Percentiles rank a stretch among this genome's conserved stretches.
Conservation (phyloP, 495 filamentous ascomycete genomes). For the Rhizodiscina lignyota region DNA sequence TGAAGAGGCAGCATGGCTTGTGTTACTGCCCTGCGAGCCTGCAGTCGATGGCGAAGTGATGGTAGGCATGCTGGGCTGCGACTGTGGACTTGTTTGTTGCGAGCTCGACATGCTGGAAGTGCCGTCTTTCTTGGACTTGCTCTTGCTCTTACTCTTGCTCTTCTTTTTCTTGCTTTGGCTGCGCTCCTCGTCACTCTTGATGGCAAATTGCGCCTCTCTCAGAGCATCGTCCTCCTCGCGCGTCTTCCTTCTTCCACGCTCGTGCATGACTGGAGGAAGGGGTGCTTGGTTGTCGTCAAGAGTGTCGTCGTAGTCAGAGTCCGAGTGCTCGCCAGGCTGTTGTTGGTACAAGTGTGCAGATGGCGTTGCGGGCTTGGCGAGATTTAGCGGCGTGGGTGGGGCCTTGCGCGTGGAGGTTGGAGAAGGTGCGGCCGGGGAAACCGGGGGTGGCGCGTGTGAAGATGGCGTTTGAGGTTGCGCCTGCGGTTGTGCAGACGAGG, state of each 20-base stretch:
- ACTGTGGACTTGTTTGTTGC: too few species aligned
- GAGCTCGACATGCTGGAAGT: too few species aligned
- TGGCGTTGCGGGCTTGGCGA: slow-evolving; percentile 26
- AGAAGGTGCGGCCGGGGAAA: slow-evolving; percentile 7
- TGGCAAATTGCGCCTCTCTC: slow-evolving; percentile 39
- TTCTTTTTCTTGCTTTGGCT: slow-evolving; percentile 46
- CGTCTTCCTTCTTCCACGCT: slow-evolving; percentile 69
- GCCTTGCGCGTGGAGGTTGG: too few species aligned
- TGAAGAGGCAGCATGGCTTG: too few species aligned
- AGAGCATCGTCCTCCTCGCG: slow-evolving; percentile 76
- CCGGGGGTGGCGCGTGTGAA: too few species aligned
- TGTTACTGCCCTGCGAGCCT: too few species aligned
- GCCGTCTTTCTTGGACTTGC: too few species aligned
- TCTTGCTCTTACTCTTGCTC: slow-evolving; percentile 23
- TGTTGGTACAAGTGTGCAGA: slow-evolving; percentile 28
- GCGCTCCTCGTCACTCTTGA: slow-evolving; percentile 45
- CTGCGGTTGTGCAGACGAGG: neutral
- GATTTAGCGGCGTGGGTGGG: slow-evolving; percentile 70
- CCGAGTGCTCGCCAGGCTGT: slow-evolving; percentile 43
- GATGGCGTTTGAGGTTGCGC: too few species aligned
- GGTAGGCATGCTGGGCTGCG: too few species aligned
- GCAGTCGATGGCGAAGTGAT: too few species aligned
- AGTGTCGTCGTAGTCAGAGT: slow-evolving; percentile 73
- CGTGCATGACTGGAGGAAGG: slow-evolving; percentile 25
- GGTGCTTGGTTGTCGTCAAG: slow-evolving; percentile 46